Percentiles rank a stretch among this genome's conserved stretches.
phyloP scores from a whole-genome alignment of 2,329 filamentous ascomycete genomes.

The Eutypella sp. region DNA sequence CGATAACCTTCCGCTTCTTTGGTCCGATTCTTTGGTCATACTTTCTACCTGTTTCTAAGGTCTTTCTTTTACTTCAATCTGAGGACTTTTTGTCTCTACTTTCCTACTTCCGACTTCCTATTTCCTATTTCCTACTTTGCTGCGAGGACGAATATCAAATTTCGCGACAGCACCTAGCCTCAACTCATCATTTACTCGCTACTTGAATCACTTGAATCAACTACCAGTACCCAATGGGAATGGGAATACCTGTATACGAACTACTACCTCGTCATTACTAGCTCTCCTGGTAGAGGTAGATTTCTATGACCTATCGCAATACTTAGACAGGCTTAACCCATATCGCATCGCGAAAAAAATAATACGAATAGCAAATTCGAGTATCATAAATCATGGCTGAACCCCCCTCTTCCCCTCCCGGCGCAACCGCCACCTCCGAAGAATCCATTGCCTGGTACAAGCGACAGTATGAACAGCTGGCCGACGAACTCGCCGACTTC shows the following conservation, averaged over 20 bases:
- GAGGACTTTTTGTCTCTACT: not conserved
- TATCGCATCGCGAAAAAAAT: not conserved
- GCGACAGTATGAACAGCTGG: constrained; percentile 86
- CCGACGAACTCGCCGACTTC: constrained; percentile 88
- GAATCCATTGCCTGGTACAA: constrained; percentile 94
- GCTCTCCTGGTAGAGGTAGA: not conserved
- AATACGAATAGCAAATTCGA: not conserved
- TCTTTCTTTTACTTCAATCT: not conserved
- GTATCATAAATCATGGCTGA: constrained; percentile 44
- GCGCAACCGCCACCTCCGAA: constrained; percentile 51
- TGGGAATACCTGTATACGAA: no score
- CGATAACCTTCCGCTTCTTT: no score
- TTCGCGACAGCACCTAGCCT: not conserved
- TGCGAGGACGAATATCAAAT: not conserved
- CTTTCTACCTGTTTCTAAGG: not conserved
- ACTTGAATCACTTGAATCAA: no score
- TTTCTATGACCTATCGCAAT: not conserved
- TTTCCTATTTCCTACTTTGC: no score
- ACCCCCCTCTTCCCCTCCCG: constrained; percentile 58
- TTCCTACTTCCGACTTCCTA: not conserved
- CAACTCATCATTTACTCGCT: not conserved
- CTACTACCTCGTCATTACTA: not conserved
- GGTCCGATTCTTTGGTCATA: not conserved
- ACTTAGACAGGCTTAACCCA: not conserved
- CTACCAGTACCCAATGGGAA: no score